A percentile compares a stretch with the other conserved stretches of the same genome.
Conservation (phyloP, 1,139 yeast species). For the Taphrina communis region DNA sequence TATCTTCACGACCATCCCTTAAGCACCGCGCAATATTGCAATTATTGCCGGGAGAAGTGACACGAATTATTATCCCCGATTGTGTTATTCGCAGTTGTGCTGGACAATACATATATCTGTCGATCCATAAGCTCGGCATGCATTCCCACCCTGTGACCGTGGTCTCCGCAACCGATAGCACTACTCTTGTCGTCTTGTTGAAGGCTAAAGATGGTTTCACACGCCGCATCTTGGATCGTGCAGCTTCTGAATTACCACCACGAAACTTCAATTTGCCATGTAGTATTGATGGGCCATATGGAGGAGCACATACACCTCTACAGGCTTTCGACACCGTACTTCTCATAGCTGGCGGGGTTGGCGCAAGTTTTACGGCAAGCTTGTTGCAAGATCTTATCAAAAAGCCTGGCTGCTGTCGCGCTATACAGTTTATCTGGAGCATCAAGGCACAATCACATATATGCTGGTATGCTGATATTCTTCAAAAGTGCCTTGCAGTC, state of each 20-base stretch:
- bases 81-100: conserved; percentile 44
- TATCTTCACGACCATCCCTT: background rate
- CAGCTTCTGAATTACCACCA: background rate
- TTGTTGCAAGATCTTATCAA: conserved; percentile 39
- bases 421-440: conserved; percentile 45
- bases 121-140: conserved; percentile 45
- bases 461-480: conserved; percentile 19
- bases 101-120: conserved; percentile 46
- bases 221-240: background rate
- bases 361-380: conserved; percentile 45
- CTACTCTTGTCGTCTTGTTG: conserved; percentile 43
- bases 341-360: conserved; percentile 46
- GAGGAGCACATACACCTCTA: conserved; percentile 43
- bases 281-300: conserved; percentile 48
- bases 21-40: conserved; percentile 27
- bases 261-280: conserved; percentile 41
- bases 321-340: conserved; percentile 45
- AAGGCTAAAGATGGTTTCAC: conserved; percentile 45
- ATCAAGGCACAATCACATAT: conserved; percentile 41
- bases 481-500: conserved; percentile 8
- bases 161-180: conserved; percentile 41
- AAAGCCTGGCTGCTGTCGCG: conserved; percentile 15
- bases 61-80: conserved; percentile 36
- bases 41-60: conserved; percentile 9
- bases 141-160: conserved; percentile 48